Base-by-base conservation (phyloP, 148 eudicot species). In the Fallopia convolvulus region DNA sequence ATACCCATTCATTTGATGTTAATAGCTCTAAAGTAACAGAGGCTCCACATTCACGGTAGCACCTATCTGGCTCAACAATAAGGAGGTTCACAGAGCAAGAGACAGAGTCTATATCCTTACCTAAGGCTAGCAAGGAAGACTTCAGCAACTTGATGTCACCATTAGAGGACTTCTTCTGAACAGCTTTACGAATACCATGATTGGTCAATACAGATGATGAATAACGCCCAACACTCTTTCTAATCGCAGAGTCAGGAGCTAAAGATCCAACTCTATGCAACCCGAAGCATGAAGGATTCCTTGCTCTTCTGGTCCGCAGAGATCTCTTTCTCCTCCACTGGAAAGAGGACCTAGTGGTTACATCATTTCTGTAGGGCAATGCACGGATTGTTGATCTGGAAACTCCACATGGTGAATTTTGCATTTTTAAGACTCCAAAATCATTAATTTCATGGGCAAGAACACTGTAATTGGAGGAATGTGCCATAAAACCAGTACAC, bases 11-110 rank as follows among this genome's bases (percentile, higher is more conserved):
- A 75, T 83, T 85, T 42, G 89, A 74, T 73, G 82, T 66, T 53
- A 89, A 86, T 49, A 49, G 39, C 74, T 92, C 96, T 63, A 94
- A 76, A 21, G 81, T 36, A 12, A 92, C 71, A 70, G 77, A 82
- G 41, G 91, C 96, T 74, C 91, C 94, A 83, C 79, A 81, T 42
- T 80, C 84, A 76, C 99, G 83, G 80, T 87, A 85, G 75, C 99
- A 89, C 86, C 76, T 90, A 74, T 89, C 91, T 0, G 87, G 32
- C 82, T 91, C 96, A 81, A 88, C 81, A 55, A 94, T 83, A 77
- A 94, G 77, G 21, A 94, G 55, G 75, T 88, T 91, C 0, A 84
- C 91, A 42, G 80, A 80, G 80, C 99, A 94, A 60, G 82, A 83
- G 2, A 79, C 68, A 8, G 91, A 77, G 40, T 80, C 87, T 42